These are phyloP conservation scores for Dendrostoma leiphaemia DNA, from an alignment of 2,329 filamentous ascomycete genomes.

Conservation along the genomic window DNA sequence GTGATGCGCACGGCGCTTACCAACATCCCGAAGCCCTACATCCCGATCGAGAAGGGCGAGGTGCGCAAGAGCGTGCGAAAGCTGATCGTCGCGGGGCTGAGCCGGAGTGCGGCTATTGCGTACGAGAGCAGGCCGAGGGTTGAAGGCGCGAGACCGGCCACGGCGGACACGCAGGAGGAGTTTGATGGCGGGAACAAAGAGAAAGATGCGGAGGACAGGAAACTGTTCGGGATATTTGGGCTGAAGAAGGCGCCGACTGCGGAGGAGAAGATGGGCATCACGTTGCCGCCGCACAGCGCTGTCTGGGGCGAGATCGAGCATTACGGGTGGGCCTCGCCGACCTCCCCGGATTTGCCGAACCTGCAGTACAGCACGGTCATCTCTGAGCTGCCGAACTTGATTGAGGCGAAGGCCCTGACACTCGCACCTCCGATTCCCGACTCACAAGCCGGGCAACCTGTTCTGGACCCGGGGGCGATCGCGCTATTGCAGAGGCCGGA, in stretches of 20 bases:
- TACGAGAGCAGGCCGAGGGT: constrained; percentile 74
- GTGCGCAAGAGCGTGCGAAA: constrained; percentile 71
- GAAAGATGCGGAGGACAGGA: constrained; percentile 9
- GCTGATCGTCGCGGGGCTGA: constrained; percentile 71
- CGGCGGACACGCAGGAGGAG: constrained; percentile 17
- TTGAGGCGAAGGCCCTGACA: constrained; percentile 91
- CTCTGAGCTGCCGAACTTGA: constrained; percentile 79
- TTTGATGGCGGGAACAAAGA: neutral
- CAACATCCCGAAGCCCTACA: constrained; percentile 81
- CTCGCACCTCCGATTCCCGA: constrained; percentile 61
- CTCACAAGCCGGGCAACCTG: constrained; percentile 33
- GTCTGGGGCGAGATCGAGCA: constrained; percentile 85
- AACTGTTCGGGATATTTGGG: constrained; percentile 23
- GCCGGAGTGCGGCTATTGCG: constrained; percentile 76
- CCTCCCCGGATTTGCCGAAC: constrained; percentile 69
- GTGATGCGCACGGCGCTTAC: constrained; percentile 77
- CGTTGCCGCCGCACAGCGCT: constrained; percentile 49
- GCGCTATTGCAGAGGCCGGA: constrained; percentile 68
- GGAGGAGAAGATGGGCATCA: constrained; percentile 38
- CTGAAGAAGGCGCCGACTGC: constrained; percentile 35
- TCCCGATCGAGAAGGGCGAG: constrained; percentile 84
- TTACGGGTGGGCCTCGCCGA: constrained; percentile 83
- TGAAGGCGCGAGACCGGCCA: constrained; percentile 24
- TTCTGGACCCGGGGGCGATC: constrained; percentile 66
- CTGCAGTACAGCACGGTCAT: constrained; percentile 83